A percentile compares a stretch with the other conserved stretches of the same genome.
Evolutionary conservation across 208 protist genomes (phyloP).

Genomic region (Angomonas ambiguus): DNA sequence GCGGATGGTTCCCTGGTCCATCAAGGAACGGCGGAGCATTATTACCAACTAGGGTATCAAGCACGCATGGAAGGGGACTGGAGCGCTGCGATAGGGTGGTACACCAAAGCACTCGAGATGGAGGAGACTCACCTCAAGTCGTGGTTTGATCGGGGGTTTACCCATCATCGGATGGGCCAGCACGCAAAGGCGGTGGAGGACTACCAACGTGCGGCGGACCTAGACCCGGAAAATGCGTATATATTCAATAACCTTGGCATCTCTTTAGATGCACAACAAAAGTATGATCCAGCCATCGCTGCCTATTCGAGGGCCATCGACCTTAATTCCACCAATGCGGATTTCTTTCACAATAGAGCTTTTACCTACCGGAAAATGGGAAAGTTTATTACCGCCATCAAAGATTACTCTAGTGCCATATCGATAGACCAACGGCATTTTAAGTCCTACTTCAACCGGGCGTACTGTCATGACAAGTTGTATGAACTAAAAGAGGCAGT

Average conservation of each 20-base stretch:
- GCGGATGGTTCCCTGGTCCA: not conserved
- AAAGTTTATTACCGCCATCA: slow-evolving; percentile 56
- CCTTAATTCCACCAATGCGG: slow-evolving; percentile 51
- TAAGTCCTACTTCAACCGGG: slow-evolving; percentile 92
- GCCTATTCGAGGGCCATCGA: slow-evolving; percentile 70
- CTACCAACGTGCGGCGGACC: slow-evolving; percentile 60
- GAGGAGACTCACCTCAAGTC: slow-evolving; percentile 82
- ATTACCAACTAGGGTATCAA: slow-evolving; percentile 70
- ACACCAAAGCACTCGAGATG: slow-evolving; percentile 70
- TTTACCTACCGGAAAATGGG: slow-evolving; percentile 64
- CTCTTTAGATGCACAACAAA: slow-evolving; percentile 62
- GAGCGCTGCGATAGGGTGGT: slow-evolving; percentile 65
- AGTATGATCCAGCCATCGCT: slow-evolving; percentile 43
- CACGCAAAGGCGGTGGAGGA: slow-evolving; percentile 64
- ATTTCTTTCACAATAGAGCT: slow-evolving; percentile 85
- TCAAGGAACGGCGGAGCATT: slow-evolving; percentile 23
- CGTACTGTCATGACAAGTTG: slow-evolving; percentile 83
- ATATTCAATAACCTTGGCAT: slow-evolving; percentile 91
- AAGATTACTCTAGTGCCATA: slow-evolving; percentile 76
- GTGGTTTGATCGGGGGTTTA: slow-evolving; percentile 89
- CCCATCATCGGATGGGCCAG: slow-evolving; percentile 56
- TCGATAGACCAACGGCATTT: slow-evolving; percentile 74
- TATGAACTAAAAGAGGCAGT: slow-evolving; percentile 56
- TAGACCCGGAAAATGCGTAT: slow-evolving; percentile 77
- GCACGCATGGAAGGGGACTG: slow-evolving; percentile 65